Conservation (phyloP, 805 yeast species). For the Ogataea corticis region DNA sequence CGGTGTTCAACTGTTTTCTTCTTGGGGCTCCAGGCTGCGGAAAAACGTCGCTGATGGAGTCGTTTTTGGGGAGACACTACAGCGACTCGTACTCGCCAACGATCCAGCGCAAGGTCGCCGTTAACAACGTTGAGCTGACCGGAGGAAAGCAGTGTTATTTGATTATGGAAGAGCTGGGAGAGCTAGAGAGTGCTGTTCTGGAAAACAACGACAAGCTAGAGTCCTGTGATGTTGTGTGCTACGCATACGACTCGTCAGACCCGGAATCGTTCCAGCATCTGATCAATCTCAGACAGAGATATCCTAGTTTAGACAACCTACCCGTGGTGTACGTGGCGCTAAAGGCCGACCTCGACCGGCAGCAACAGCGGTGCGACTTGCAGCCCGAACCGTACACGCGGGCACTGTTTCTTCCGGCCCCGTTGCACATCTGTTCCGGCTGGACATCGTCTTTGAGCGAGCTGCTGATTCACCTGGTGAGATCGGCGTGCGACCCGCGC, state of each 20-base stretch:
- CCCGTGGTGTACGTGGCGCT: conserved; percentile 90
- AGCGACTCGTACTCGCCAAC: conserved; percentile 79
- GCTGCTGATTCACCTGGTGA: conserved; percentile 81
- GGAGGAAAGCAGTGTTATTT: conserved; percentile 96
- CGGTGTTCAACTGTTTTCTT: conserved; percentile 87
- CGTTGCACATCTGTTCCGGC: conserved; percentile 84
- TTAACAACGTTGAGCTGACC: conserved; percentile 86
- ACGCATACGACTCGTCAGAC: conserved; percentile 91
- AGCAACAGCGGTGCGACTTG: conserved; percentile 80
- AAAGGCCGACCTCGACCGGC: conserved; percentile 94
- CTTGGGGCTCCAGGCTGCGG: conserved; percentile 88
- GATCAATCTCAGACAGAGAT: conserved; percentile 63
- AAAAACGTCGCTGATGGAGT: conserved; percentile 78
- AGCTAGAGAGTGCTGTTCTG: conserved; percentile 76
- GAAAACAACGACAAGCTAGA: conserved; percentile 69
- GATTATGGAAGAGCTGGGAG: conserved; percentile 88
- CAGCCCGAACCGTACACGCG: conserved; percentile 90
- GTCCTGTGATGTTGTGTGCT: conserved; percentile 88
- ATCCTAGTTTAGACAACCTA: conserved; percentile 57
- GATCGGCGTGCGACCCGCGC: conserved; percentile 80
- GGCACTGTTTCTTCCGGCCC: conserved; percentile 66
- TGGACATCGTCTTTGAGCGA: conserved; percentile 90
- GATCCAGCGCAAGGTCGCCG: conserved; percentile 75
- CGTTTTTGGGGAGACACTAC: conserved; percentile 74
- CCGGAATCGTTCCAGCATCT: conserved; percentile 90